These are phyloP conservation scores for Hanseniaspora clermontiae DNA, from an alignment of 805 yeast genomes.

Conservation along the genomic window DNA sequence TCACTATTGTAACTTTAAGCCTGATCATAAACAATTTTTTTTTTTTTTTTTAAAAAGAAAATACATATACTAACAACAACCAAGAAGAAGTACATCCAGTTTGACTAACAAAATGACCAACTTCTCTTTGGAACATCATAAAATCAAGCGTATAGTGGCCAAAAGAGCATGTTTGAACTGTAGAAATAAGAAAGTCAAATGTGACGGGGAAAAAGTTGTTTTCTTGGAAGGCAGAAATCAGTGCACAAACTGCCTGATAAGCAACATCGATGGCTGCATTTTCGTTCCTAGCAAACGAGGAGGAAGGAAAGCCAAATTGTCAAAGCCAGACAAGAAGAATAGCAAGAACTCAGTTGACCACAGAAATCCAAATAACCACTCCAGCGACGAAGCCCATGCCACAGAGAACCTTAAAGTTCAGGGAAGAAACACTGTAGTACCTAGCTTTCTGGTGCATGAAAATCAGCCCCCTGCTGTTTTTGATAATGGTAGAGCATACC, in stretches of 20 bases:
- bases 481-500: neutral
- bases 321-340: neutral
- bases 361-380: neutral
- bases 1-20: too few relatives aligned
- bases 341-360: neutral
- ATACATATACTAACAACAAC: neutral
- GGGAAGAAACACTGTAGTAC: neutral
- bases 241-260: slow-evolving; percentile 40
- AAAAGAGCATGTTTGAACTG: slow-evolving; percentile 51
- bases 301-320: slow-evolving; percentile 33
- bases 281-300: slow-evolving; percentile 48
- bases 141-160: slow-evolving; percentile 31
- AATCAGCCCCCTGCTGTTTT: neutral
- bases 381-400: neutral
- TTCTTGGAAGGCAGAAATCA: slow-evolving; percentile 19
- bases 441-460: neutral
- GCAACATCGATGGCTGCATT: slow-evolving; percentile 36
- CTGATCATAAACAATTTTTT: too few relatives aligned
- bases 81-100: neutral
- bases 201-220: slow-evolving; percentile 44
- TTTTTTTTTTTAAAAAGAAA: too few relatives aligned
- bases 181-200: slow-evolving; percentile 51
- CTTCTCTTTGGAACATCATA: neutral
- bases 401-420: too few relatives aligned
- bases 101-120: neutral